Evolutionary conservation across 306 rosid species (phyloP), one percentile per base, ranked within the genome.

Genomic region (Phaseolus lunatus): DNA sequence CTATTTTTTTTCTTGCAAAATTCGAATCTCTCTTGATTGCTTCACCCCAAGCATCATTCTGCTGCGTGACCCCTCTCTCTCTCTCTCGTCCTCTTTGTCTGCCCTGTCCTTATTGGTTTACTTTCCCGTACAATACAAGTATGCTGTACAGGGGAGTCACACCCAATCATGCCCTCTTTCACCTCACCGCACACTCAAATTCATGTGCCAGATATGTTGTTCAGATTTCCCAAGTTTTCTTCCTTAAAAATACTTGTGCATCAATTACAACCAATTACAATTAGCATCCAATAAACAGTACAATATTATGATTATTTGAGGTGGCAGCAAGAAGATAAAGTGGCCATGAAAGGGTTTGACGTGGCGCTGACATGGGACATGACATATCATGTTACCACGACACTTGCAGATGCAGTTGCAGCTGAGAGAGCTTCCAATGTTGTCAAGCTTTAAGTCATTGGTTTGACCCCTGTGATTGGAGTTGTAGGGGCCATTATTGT

Each of bases 1-100:
- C 62, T 65, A 39, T 50, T 5, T 49, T 26, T 35, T 61, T 76
- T 67, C 63, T 33, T 56, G 66, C 79, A 41, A 79, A 82, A 78
- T 80, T n/a, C 15, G 87, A 85, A 87, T 80, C 88, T 78, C 82
- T 85, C 86, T 88, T 89, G 84, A 86, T 86, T 82, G 87, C 91
- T 76, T 82, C 97, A 83, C 84, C 83, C 84, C 53, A 81, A 83
- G 76, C 89, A 92, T 86, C 89, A 92, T 89, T 86, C 76, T 86
- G 84, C 77, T 82, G 83, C 67, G 85, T 80, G 91, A 68, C 87
- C 59, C 7, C 33, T 24, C 64, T 58, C 57, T 44, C 54, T 53
- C 75, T 69, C 73, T 24, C 29, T 29, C 5, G 9, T 9, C 74
- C 20, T 23, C 12, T 27, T 62, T 65, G 44, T 65, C 59, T 53